phyloP scores from a whole-genome alignment of 2,329 filamentous ascomycete species.

The Penicillium sp. region DNA sequence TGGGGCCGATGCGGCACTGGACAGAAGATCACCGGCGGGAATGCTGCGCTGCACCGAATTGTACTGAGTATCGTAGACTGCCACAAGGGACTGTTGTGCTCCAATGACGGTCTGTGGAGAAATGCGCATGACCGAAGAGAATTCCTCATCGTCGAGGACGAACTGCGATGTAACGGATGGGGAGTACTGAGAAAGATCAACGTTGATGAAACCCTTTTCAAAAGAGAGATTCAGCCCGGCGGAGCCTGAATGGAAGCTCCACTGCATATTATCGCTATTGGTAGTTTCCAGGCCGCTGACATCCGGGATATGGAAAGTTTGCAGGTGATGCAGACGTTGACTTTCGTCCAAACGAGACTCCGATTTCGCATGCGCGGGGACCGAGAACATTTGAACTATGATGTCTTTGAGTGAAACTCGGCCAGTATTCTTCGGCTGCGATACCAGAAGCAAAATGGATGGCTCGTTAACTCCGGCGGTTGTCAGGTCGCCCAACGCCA shows the following conservation, averaged over 20 bases:
- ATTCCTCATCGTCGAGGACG: slow-evolving; percentile 36
- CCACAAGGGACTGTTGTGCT: slow-evolving; percentile 41
- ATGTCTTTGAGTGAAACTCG: slow-evolving; percentile 34
- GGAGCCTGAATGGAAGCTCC: slow-evolving; percentile 41
- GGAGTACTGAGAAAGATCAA: slow-evolving; percentile 44
- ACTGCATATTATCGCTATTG: slow-evolving; percentile 29
- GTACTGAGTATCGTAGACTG: slow-evolving; percentile 47
- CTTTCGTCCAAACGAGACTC: slow-evolving; percentile 19
- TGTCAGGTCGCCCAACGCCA: slow-evolving; percentile 34
- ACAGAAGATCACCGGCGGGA: slow-evolving; percentile 30
- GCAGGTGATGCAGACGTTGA: slow-evolving; percentile 37
- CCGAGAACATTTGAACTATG: slow-evolving; percentile 40
- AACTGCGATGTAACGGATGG: slow-evolving; percentile 40
- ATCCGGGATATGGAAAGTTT: slow-evolving; percentile 36
- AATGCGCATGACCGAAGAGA: slow-evolving; percentile 44
- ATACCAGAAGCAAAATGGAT: slow-evolving; percentile 41
- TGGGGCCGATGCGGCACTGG: slow-evolving; percentile 21
- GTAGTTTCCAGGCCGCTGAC: slow-evolving; percentile 28
- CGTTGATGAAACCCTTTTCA: slow-evolving; percentile 39
- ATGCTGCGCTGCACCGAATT: slow-evolving; percentile 46
- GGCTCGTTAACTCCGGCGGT: slow-evolving; percentile 29
- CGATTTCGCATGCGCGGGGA: slow-evolving; percentile 29
- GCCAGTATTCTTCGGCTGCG: slow-evolving; percentile 33
- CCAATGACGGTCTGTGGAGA: slow-evolving; percentile 44
- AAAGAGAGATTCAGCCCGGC: slow-evolving; percentile 41